A percentile compares a stretch with the other conserved stretches of the same genome.
These are phyloP conservation scores for Berkeleyomyces rouxiae DNA, from an alignment of 2,329 filamentous ascomycete species.

Conservation along the genomic window DNA sequence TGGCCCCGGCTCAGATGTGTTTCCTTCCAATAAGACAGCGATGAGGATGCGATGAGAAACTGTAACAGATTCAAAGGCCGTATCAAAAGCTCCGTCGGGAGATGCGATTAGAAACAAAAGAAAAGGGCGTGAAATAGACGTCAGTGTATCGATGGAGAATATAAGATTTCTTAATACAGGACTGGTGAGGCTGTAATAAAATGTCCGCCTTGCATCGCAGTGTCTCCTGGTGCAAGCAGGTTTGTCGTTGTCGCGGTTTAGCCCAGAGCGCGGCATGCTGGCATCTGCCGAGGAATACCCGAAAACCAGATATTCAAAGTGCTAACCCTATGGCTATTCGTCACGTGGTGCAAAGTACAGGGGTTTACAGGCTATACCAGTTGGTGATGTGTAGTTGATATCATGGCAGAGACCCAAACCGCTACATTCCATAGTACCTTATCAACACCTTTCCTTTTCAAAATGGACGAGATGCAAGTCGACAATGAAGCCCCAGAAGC, in stretches of 20 bases:
- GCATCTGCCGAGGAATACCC: conserved; percentile 2
- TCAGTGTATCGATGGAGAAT: not conserved
- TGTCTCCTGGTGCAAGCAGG: not conserved
- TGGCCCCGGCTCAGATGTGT: no score
- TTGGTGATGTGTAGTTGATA: not conserved
- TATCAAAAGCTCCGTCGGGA: no score
- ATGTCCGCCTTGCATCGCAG: not conserved
- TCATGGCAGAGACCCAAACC: not conserved
- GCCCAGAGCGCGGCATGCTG: not conserved
- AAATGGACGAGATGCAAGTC: conserved; percentile 8
- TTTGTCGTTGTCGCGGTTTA: conserved; percentile 9
- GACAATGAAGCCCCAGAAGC: not conserved
- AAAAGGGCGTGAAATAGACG: no score
- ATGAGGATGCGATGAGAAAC: no score
- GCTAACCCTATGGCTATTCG: not conserved
- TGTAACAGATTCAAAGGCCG: no score
- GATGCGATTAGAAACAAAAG: no score
- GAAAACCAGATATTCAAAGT: not conserved
- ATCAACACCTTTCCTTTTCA: not conserved
- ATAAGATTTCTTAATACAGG: not conserved
- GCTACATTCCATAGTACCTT: not conserved
- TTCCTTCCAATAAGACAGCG: no score
- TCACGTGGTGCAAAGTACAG: not conserved
- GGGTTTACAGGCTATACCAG: not conserved
- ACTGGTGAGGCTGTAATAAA: conserved; percentile 2